Evolutionary conservation across 1,284 basidiomycete species (phyloP).

Genomic region (Fomitiporia mediterranea): DNA sequence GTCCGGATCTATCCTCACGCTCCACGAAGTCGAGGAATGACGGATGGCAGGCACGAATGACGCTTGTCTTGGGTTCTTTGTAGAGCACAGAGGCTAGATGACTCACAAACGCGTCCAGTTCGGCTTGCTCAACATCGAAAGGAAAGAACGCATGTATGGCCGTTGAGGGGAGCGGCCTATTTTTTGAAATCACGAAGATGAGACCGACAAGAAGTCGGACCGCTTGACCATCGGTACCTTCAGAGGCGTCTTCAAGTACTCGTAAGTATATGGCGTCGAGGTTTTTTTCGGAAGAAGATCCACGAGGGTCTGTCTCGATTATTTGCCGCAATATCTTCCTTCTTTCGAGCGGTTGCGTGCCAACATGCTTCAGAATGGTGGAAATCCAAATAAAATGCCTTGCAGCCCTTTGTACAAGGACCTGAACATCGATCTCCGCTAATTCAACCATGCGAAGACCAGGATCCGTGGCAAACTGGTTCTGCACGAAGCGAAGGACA

Average conservation of each 20-base stretch:
- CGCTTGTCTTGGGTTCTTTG: too few species aligned
- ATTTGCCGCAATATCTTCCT: neutral
- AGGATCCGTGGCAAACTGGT: slow-evolving; percentile 20
- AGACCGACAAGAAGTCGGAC: neutral
- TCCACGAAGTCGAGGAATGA: slow-evolving; percentile 20
- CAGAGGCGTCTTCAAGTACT: neutral
- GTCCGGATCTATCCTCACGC: neutral
- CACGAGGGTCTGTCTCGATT: neutral
- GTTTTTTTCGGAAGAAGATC: neutral
- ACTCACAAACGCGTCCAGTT: too few species aligned
- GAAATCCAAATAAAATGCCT: slow-evolving; percentile 29
- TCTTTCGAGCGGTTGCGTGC: neutral
- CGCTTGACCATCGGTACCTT: neutral
- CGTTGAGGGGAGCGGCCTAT: neutral
- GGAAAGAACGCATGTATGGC: neutral
- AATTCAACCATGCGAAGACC: slow-evolving; percentile 16
- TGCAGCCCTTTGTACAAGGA: slow-evolving; percentile 25
- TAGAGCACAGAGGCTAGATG: too few species aligned
- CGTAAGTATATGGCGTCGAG: neutral
- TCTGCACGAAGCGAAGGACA: neutral
- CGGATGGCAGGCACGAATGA: too few species aligned
- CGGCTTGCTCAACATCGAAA: too few species aligned
- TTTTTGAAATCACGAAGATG: neutral
- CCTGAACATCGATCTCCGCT: neutral
- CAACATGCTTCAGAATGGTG: slow-evolving; percentile 22